A percentile compares a stretch with the other conserved stretches of the same genome.
These are phyloP conservation scores for Plasmodium berghei DNA, from an alignment of 169 alveolate species.

Conservation along the genomic window DNA sequence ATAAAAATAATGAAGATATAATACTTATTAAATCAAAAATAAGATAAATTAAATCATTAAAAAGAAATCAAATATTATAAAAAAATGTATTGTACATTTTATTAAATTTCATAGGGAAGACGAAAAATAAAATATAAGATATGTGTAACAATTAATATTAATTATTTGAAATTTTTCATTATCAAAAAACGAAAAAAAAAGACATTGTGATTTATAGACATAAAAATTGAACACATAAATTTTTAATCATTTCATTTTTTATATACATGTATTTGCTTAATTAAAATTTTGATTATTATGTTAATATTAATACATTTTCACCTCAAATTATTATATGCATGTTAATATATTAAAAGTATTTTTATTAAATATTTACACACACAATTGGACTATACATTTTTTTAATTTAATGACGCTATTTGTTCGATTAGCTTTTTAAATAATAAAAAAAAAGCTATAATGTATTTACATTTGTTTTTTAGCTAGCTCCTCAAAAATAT, in stretches of 20 bases:
- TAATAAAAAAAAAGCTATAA: too few species aligned
- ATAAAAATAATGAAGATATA: constrained; percentile 19
- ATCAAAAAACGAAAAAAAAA: constrained; percentile 26
- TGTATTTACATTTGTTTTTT: constrained; percentile 3
- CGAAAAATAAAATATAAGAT: constrained; percentile 9
- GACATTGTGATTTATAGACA: constrained; percentile 24
- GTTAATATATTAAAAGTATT: too few species aligned
- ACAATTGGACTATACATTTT: too few species aligned
- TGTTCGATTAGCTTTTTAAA: too few species aligned
- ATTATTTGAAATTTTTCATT: constrained; percentile 8
- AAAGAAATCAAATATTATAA: neutral
- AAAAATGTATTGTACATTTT: too few species aligned
- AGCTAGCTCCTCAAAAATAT: constrained; percentile 53
- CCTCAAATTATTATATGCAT: neutral
- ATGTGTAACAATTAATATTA: constrained; percentile 16
- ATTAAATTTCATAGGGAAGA: constrained; percentile 4
- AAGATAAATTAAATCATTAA: constrained; percentile 14
- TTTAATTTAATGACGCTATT: too few species aligned
- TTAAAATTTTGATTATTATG: constrained; percentile 21
- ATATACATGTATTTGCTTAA: constrained; percentile 25
- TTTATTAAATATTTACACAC: too few species aligned
- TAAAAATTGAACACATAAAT: constrained; percentile 22
- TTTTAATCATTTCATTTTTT: constrained; percentile 22
- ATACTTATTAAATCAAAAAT: neutral
- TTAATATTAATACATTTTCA: neutral